These are phyloP conservation scores for Chloroidium sp. DNA, from an alignment of 163 green algal species.

Conservation along the genomic window DNA sequence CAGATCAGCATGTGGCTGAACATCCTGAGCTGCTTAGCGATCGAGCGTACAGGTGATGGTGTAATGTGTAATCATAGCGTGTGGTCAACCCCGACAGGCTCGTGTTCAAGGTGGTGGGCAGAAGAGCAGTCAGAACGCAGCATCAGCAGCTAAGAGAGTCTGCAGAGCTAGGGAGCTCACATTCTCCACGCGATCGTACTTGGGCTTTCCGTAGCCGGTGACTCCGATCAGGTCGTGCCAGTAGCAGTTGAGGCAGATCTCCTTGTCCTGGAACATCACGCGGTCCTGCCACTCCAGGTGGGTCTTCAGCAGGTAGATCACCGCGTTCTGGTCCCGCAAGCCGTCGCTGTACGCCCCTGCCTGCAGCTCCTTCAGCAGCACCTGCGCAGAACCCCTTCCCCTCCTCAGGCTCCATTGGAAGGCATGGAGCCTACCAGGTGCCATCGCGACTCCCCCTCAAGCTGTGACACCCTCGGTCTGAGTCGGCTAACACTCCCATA, in stretches of 20 bases:
- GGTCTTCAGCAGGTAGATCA: constrained; percentile 13
- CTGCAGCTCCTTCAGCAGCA: constrained; percentile 11
- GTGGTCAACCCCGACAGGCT: too few relatives aligned
- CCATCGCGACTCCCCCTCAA: too few relatives aligned
- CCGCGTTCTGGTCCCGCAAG: constrained; percentile 15
- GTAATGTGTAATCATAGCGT: too few relatives aligned
- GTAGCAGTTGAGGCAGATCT: constrained; percentile 15
- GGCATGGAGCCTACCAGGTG: too few relatives aligned
- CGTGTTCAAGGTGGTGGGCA: too few relatives aligned
- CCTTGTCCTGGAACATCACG: not conserved
- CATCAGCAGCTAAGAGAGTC: not conserved
- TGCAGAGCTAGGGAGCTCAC: not conserved
- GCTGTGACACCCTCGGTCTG: too few relatives aligned
- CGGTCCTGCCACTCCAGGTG: not conserved
- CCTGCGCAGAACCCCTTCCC: not conserved
- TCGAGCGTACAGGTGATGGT: too few relatives aligned
- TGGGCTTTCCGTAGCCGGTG: not conserved
- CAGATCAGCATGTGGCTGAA: too few relatives aligned
- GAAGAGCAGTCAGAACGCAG: too few relatives aligned
- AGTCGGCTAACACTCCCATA: too few relatives aligned
- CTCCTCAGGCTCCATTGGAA: not conserved
- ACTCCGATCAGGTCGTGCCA: constrained; percentile 9
- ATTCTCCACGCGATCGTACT: not conserved
- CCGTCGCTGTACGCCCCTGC: constrained; percentile 6
- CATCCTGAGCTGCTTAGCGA: too few relatives aligned